These are phyloP conservation scores for Cornus suecica DNA, from an alignment of 148 eudicot genomes.

Conservation along the genomic window DNA sequence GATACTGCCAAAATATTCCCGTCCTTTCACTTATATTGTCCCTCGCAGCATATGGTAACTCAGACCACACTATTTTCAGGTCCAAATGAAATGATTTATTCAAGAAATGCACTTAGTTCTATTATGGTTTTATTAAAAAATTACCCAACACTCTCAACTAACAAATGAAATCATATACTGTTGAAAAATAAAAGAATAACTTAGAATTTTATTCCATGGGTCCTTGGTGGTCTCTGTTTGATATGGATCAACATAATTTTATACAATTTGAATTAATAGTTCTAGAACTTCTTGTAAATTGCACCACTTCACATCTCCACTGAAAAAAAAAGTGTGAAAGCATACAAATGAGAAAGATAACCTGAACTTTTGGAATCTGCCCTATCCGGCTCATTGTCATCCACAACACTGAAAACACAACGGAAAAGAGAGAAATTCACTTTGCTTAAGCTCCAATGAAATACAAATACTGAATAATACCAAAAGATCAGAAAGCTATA, in stretches of 20 bases:
- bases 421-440: constrained; percentile 9
- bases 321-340: not conserved
- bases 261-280: too few species aligned
- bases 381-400: constrained; percentile 45
- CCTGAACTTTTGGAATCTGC: constrained; percentile 45
- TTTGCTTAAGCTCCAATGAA: not conserved
- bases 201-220: too few species aligned
- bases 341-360: constrained; percentile 14
- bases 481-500: not conserved
- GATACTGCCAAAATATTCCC: not conserved
- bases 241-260: too few species aligned
- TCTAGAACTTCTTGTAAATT: not conserved
- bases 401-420: constrained; percentile 57
- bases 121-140: too few species aligned
- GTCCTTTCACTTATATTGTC: not conserved
- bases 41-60: too few species aligned
- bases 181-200: too few species aligned
- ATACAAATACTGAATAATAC: not conserved
- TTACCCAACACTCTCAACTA: too few species aligned
- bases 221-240: too few species aligned
- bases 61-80: too few species aligned
- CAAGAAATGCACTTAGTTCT: not conserved
- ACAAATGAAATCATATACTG: too few species aligned
- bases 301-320: not conserved
- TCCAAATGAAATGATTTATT: not conserved